Base-by-base conservation (phyloP, 495 filamentous ascomycete species). In the Clohesyomyces aquaticus region DNA sequence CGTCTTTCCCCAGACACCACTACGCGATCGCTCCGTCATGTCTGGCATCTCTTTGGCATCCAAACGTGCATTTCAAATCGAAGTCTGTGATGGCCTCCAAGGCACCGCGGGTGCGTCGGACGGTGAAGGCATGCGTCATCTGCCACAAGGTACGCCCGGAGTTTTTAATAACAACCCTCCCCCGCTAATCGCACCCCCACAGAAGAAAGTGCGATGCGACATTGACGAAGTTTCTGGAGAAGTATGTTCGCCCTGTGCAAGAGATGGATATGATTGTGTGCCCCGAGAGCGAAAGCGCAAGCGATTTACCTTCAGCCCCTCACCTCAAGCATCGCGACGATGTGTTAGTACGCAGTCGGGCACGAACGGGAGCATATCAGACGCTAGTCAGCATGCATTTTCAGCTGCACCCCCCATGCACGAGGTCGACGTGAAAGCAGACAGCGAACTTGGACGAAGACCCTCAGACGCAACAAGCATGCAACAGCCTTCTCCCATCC, bases 171-270 rank as follows among this genome's bases (percentile, higher is more conserved):
- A n/a, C n/a, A n/a, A n/a, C n/a, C n/a, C n/a, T n/a, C n/a, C n/a
- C n/a, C n/a, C n/a, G n/a, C n/a, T n/a, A n/a, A n/a, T n/a, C n/a
- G n/a, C n/a, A n/a, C n/a, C n/a, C n/a, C n/a, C n/a, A n/a, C n/a
- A n/a, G 57, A 69, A 63, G 45, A 69, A 69, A 58, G 56, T 69
- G 21, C 38, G 59, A 10, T 69, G 67, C 62, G 63, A 69, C 38
- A 64, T 69, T 26, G 67, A 69, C 35, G 26, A 53, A 2, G 61
- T 65, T 6, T 32, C 38, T 11, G 64, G 67, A 10, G 49, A 54
- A 10, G 22, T 29, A 8, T 69, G 67, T 25, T 51, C 62, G 21
- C 59, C 57, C 45, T 69, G 67, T 46, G 26, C 65, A 38, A 59
- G 58, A 43, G 67, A 69, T 55, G 57, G 58, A 51, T 69, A 69